Evolutionary conservation across 495 filamentous ascomycete species (phyloP).

Genomic region (Peziza echinospora): DNA sequence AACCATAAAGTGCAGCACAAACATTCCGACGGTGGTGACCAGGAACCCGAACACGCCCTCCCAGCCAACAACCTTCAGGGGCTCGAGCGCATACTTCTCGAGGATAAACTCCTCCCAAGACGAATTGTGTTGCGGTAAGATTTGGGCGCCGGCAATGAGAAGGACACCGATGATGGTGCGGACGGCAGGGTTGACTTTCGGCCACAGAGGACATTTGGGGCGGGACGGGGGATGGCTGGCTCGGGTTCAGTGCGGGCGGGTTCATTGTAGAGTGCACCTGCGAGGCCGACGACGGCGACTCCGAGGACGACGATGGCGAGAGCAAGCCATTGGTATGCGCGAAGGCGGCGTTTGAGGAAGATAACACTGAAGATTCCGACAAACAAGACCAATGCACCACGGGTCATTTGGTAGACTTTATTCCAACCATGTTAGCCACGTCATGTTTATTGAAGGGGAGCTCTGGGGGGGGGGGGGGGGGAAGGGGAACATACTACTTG

Average conservation of each 20-base stretch:
- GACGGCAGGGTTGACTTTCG: slow-evolving; percentile 59
- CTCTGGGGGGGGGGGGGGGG: too few relatives aligned
- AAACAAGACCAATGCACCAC: slow-evolving; percentile 81
- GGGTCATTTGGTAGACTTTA: slow-evolving; percentile 99
- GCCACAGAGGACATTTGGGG: slow-evolving; percentile 81
- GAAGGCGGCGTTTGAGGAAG: slow-evolving; percentile 58
- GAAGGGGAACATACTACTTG: too few relatives aligned
- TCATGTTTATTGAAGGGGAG: too few relatives aligned
- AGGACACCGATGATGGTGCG: slow-evolving; percentile 60
- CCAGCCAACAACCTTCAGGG: slow-evolving; percentile 84
- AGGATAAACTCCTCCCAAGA: slow-evolving; percentile 87
- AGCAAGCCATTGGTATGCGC: slow-evolving; percentile 71
- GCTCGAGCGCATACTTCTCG: slow-evolving; percentile 71
- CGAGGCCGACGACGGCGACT: slow-evolving; percentile 73
- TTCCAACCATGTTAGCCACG: too few relatives aligned
- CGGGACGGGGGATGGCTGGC: slow-evolving; percentile 71
- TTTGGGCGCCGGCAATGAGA: slow-evolving; percentile 79
- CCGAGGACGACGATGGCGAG: slow-evolving; percentile 71
- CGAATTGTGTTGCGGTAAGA: slow-evolving; percentile 91
- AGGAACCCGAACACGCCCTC: slow-evolving; percentile 80
- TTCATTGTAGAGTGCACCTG: slow-evolving; percentile 56
- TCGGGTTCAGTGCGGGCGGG: slow-evolving; percentile 25
- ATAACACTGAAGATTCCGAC: slow-evolving; percentile 87
- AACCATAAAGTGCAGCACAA: slow-evolving; percentile 52
- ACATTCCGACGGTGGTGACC: slow-evolving; percentile 61